Evolutionary conservation across 306 rosid species (phyloP).

Genomic region (Lagenaria siceraria): DNA sequence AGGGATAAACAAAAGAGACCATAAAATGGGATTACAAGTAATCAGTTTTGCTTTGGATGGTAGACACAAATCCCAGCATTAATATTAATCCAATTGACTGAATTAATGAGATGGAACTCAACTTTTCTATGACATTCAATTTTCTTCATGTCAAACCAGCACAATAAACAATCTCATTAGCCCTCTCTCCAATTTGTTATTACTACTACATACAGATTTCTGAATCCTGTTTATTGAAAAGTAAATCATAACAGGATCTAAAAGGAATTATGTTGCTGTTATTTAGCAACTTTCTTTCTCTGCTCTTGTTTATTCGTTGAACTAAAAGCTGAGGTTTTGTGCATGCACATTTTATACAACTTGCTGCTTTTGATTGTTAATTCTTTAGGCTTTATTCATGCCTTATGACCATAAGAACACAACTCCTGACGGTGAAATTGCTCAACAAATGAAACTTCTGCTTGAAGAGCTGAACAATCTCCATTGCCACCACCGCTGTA

Average conservation of each 20-base stretch:
- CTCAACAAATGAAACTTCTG: constrained; percentile 61
- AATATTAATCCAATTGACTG: not conserved
- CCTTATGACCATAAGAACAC: constrained; percentile 95
- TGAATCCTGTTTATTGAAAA: not conserved
- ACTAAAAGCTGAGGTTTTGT: not conserved
- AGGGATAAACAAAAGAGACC: too few relatives aligned
- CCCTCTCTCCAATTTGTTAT: not conserved
- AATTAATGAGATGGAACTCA: not conserved
- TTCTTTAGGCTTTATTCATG: constrained; percentile 83
- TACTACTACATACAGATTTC: not conserved
- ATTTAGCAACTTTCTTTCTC: not conserved
- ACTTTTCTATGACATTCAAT: not conserved
- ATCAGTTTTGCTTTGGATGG: not conserved
- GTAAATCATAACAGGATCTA: not conserved
- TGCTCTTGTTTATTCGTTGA: not conserved
- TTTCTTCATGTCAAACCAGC: not conserved
- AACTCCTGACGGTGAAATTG: constrained; percentile 58
- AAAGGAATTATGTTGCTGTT: not conserved
- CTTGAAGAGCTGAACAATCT: constrained; percentile 70
- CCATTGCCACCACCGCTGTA: constrained; percentile 70
- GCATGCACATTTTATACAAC: not conserved
- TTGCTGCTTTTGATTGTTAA: not conserved
- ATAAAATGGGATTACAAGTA: too few relatives aligned
- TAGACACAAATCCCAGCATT: not conserved
- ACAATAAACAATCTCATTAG: not conserved